Conservation (phyloP, 2,329 filamentous ascomycete genomes). For the Alternaria metachromatica region DNA sequence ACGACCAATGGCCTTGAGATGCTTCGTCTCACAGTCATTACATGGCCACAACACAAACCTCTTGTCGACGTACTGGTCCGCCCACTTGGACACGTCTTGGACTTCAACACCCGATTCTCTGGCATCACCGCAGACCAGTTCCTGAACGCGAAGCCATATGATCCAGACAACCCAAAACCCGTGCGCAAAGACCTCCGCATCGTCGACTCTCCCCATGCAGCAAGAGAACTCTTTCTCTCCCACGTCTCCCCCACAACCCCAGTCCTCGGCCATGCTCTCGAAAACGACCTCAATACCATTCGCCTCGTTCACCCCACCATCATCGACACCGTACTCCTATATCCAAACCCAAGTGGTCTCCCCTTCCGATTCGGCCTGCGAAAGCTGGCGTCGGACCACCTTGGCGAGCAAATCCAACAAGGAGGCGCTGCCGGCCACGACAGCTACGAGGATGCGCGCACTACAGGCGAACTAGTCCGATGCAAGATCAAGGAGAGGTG, state of each 20-base stretch:
- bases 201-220: slow-evolving; percentile 75
- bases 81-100: slow-evolving; percentile 82
- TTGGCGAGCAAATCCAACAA: slow-evolving; percentile 80
- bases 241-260: slow-evolving; percentile 79
- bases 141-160: slow-evolving; percentile 62
- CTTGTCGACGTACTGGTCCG: slow-evolving; percentile 85
- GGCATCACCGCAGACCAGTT: slow-evolving; percentile 83
- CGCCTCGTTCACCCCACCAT: slow-evolving; percentile 85
- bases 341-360: slow-evolving; percentile 76
- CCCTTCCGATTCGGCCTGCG: slow-evolving; percentile 82
- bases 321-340: slow-evolving; percentile 86
- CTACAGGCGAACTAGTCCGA: slow-evolving; percentile 84
- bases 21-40: slow-evolving; percentile 84
- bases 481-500: slow-evolving; percentile 74
- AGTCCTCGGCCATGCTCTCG: slow-evolving; percentile 89
- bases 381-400: slow-evolving; percentile 70
- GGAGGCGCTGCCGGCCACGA: slow-evolving; percentile 77
- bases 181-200: slow-evolving; percentile 64
- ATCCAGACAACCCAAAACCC: slow-evolving; percentile 30
- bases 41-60: slow-evolving; percentile 79
- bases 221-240: slow-evolving; percentile 78
- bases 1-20: slow-evolving; percentile 88
- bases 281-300: slow-evolving; percentile 90
- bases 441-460: slow-evolving; percentile 87
- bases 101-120: slow-evolving; percentile 91